Percentiles rank a stretch among this genome's conserved stretches.
Evolutionary conservation across 371 early-diverging fungal species (phyloP).

Genomic region (Apophysomyces elegans): DNA sequence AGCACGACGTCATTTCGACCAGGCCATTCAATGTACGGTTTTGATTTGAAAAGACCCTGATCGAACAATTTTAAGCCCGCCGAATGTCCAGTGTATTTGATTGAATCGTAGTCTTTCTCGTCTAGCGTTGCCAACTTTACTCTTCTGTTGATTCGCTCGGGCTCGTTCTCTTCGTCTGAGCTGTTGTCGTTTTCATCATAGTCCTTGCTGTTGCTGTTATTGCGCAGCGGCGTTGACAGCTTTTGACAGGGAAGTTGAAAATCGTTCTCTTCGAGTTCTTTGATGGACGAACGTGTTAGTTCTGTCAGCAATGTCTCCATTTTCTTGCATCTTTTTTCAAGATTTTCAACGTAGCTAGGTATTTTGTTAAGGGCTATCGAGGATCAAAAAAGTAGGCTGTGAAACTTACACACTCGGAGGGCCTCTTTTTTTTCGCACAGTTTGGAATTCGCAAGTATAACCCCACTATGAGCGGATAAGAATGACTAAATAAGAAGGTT

Average conservation of each 20-base stretch:
- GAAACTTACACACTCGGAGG: conserved; percentile 40
- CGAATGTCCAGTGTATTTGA: conserved; percentile 40
- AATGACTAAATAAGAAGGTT: not conserved
- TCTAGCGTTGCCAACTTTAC: not conserved
- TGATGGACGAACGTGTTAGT: conserved; percentile 32
- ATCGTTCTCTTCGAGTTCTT: conserved; percentile 33
- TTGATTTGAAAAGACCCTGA: conserved; percentile 28
- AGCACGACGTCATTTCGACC: conserved; percentile 36
- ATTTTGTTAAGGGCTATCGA: not conserved
- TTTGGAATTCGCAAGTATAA: conserved; percentile 37
- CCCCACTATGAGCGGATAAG: conserved; percentile 33
- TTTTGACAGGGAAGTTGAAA: conserved; percentile 15
- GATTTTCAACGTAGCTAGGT: conserved; percentile 34
- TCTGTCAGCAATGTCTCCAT: conserved; percentile 33
- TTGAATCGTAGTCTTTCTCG: conserved; percentile 25
- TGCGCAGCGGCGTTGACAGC: not conserved
- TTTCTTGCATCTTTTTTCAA: conserved; percentile 39
- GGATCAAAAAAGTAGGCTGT: not conserved
- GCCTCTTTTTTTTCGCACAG: conserved; percentile 40
- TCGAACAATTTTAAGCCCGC: conserved; percentile 35
- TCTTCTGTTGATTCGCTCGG: conserved; percentile 8
- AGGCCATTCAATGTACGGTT: conserved; percentile 28
- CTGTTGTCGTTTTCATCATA: conserved; percentile 4
- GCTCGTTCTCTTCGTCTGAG: conserved; percentile 15
- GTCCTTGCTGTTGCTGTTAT: not conserved